phyloP scores from a whole-genome alignment of 1,284 basidiomycete genomes.

The Apiotrichum mycotoxinovorans region DNA sequence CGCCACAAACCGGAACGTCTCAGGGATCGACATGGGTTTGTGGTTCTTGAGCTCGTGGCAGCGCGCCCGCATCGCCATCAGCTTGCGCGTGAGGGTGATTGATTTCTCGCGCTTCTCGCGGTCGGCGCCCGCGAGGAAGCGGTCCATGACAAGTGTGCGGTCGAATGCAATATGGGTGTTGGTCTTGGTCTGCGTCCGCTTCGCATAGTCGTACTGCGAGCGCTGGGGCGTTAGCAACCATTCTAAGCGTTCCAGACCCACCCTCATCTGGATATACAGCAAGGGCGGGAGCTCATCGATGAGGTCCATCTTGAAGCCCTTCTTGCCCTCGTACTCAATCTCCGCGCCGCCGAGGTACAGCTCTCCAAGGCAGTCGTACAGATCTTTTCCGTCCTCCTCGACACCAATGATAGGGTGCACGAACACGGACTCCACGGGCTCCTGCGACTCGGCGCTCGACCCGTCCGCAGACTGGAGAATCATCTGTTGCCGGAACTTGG shows the following conservation, averaged over 20 bases:
- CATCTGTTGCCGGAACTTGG: constrained; percentile 75
- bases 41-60: constrained; percentile 62
- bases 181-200: constrained; percentile 78
- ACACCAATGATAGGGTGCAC: constrained; percentile 93
- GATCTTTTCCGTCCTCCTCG: constrained; percentile 69
- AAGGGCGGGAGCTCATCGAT: constrained; percentile 83
- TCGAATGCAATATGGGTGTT: constrained; percentile 91
- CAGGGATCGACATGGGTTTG: constrained; percentile 36
- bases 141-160: constrained; percentile 83
- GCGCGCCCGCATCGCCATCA: constrained; percentile 63
- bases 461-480: constrained; percentile 53
- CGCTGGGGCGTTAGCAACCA: constrained; percentile 56
- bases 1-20: constrained; percentile 32
- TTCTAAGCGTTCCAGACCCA: constrained; percentile 39
- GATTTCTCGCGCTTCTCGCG: constrained; percentile 65
- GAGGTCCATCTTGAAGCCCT: constrained; percentile 81
- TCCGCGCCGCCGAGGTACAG: constrained; percentile 77
- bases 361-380: constrained; percentile 88
- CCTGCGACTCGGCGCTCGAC: constrained; percentile 50
- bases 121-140: constrained; percentile 78
- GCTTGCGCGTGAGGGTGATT: constrained; percentile 64
- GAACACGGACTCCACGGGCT: constrained; percentile 80
- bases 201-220: constrained; percentile 81
- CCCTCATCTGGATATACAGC: constrained; percentile 92
- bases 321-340: constrained; percentile 82